phyloP scores from a whole-genome alignment of 805 yeast species.

The Kluyveromyces siamensis region DNA sequence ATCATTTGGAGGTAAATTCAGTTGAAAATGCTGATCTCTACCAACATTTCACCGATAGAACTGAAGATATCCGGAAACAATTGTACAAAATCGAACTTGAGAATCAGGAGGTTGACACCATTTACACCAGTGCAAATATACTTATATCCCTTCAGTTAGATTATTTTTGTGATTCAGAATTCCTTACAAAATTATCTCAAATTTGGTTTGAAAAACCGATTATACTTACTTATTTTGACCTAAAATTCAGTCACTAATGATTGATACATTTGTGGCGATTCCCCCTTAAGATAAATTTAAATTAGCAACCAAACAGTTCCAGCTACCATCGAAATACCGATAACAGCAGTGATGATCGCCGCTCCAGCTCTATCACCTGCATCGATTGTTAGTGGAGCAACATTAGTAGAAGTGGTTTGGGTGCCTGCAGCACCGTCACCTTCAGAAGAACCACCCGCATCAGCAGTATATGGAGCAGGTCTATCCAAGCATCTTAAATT shows the following conservation, averaged over 20 bases:
- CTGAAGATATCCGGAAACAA: conserved; percentile 8
- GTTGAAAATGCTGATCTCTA: conserved; percentile 6
- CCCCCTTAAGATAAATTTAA: conserved; percentile 13
- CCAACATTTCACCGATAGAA: conserved; percentile 15
- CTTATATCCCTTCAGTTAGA: conserved; percentile 21
- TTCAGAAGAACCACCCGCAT: conserved; percentile 44
- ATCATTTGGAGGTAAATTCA: conserved; percentile 9
- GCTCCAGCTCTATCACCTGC: conserved; percentile 80
- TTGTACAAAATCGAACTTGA: conserved; percentile 11
- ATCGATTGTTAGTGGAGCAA: conserved; percentile 38
- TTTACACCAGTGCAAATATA: conserved; percentile 12
- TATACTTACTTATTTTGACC: conserved; percentile 4
- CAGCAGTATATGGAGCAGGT: conserved; percentile 45
- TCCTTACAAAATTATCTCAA: conserved; percentile 14
- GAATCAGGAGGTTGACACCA: conserved; percentile 9
- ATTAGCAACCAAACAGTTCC: conserved; percentile 75
- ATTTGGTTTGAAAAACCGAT: conserved; percentile 15
- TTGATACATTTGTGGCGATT: background rate
- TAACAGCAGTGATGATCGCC: conserved; percentile 73
- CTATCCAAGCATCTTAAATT: conserved; percentile 35
- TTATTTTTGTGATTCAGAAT: conserved; percentile 26
- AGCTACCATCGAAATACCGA: conserved; percentile 49
- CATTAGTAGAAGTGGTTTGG: conserved; percentile 31
- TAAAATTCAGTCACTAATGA: conserved; percentile 3
- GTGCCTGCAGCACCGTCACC: conserved; percentile 50